These are phyloP conservation scores for Aspergillus homomorphus DNA, from an alignment of 495 filamentous ascomycete species.

Conservation along the genomic window DNA sequence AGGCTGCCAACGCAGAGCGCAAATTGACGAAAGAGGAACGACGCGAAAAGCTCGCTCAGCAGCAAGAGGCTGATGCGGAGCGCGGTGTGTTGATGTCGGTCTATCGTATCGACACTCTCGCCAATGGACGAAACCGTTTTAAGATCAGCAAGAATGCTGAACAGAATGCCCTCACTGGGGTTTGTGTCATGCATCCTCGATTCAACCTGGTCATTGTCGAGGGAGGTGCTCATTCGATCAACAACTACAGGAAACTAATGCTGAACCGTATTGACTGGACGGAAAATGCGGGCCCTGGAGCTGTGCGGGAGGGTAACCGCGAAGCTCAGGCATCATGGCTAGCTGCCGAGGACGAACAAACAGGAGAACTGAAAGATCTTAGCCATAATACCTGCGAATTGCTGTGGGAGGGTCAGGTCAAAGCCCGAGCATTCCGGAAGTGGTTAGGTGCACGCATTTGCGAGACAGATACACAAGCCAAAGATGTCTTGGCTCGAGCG, in stretches of 20 bases:
- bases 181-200: slow-evolving; percentile 84
- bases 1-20: slow-evolving; percentile 76
- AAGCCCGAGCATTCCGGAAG: slow-evolving; percentile 72
- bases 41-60: slow-evolving; percentile 74
- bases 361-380: slow-evolving; percentile 73
- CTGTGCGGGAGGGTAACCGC: slow-evolving; percentile 57
- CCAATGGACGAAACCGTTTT: slow-evolving; percentile 88
- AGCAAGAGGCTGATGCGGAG: slow-evolving; percentile 84
- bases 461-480: slow-evolving; percentile 84
- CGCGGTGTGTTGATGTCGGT: slow-evolving; percentile 81
- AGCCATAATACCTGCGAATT: slow-evolving; percentile 73
- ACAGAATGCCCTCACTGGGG: slow-evolving; percentile 76
- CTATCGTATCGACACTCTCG: slow-evolving; percentile 82
- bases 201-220: slow-evolving; percentile 90
- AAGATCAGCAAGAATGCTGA: slow-evolving; percentile 91
- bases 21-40: slow-evolving; percentile 89
- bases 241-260: slow-evolving; percentile 85
- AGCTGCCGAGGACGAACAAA: slow-evolving; percentile 69
- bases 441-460: slow-evolving; percentile 78
- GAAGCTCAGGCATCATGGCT: slow-evolving; percentile 68
- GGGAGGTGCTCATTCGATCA: slow-evolving; percentile 76
- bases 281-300: slow-evolving; percentile 72
- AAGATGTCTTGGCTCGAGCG: slow-evolving; percentile 68
- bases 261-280: slow-evolving; percentile 91
- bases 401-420: slow-evolving; percentile 84